phyloP scores from a whole-genome alignment of 2,329 filamentous ascomycete genomes.

The Ophiocordyceps camponoti-saundersi region DNA sequence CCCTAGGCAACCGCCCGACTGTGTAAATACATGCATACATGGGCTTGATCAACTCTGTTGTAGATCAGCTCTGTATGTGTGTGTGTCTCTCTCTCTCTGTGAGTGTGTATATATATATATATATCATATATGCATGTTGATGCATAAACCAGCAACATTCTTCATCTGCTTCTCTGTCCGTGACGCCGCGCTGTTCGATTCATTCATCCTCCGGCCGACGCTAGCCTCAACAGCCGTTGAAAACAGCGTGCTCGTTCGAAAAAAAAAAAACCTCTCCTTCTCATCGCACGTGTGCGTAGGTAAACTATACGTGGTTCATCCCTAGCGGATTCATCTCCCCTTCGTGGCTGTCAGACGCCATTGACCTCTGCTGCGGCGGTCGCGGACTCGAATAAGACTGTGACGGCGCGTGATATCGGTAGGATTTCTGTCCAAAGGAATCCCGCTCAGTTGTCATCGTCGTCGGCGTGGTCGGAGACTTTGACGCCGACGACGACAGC shows the following conservation, averaged over 20 bases:
- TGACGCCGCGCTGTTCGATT: slow-evolving; percentile 6
- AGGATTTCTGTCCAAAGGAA: slow-evolving; percentile 35
- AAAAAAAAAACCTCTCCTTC: too few relatives aligned
- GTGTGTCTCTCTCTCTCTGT: background rate
- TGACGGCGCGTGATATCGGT: slow-evolving; percentile 33
- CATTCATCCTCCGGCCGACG: background rate
- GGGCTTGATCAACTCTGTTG: too few relatives aligned
- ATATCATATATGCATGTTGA: background rate
- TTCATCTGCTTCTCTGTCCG: background rate
- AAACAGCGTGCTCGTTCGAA: background rate
- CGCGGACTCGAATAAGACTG: slow-evolving; percentile 40
- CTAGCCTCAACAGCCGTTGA: too few relatives aligned
- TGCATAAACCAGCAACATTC: background rate
- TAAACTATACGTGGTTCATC: slow-evolving; percentile 34
- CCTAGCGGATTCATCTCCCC: slow-evolving; percentile 32
- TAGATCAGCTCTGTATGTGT: too few relatives aligned
- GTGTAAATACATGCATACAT: too few relatives aligned
- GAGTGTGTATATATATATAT: background rate
- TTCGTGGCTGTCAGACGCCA: slow-evolving; percentile 14
- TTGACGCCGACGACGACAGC: slow-evolving; percentile 14
- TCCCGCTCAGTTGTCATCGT: slow-evolving; percentile 12
- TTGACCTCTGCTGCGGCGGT: slow-evolving; percentile 24
- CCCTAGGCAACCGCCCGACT: too few relatives aligned
- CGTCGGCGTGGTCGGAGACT: slow-evolving; percentile 23
- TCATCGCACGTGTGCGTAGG: background rate